Evolutionary conservation across 768 basidiomycete species (phyloP), one percentile per base, ranked within the genome.

Genomic region (Phanerodontia chrysosporium): DNA sequence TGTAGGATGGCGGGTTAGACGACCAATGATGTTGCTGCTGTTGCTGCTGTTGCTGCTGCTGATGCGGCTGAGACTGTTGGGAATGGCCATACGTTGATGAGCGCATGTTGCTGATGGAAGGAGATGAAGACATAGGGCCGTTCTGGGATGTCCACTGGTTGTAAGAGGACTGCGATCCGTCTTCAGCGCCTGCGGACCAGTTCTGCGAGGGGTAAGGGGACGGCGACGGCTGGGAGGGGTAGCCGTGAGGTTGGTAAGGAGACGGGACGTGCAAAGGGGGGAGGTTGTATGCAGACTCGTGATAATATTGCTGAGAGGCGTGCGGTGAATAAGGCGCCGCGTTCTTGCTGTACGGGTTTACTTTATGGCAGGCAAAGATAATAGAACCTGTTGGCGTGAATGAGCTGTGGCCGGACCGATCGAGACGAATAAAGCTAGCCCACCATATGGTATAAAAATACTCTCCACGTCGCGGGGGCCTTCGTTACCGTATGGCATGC

Each of bases 361-460:
- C 78, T 73, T 85, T 84, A 75, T 88, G 86, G 76, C 85, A 88
- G 49, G 86, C 85, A 70, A 89, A 87, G 67, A 87, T 87, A 65
- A 89, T 81, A 67, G 79, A 78, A 61, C 85, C 85, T 87, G 59
- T 53, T 61, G 57, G 16, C 49, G 48, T 53, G 55, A 62, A 58
- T 45, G 45, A 24, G 30, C 28, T 42, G 39, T 52, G 57, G 45
- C 60, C 18, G 66, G 10, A 18, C 67, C 59, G 25, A 70, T 61
- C 51, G 66, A 56, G 49, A 59, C 54, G 53, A 45, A 61, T 55
- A 62, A 46, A 58, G 66, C 83, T 66, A 58, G 66, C 83, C 65
- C 70, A 88, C 91, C 91, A 83, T 94, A 90, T 70, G 92, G 91
- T 73, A 92, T 91, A 73, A 90, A 93, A 62, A 93, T 87, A 74